These are phyloP conservation scores for Nicotiana paniculata DNA, from an alignment of 257 asterid genomes.

Conservation along the genomic window DNA sequence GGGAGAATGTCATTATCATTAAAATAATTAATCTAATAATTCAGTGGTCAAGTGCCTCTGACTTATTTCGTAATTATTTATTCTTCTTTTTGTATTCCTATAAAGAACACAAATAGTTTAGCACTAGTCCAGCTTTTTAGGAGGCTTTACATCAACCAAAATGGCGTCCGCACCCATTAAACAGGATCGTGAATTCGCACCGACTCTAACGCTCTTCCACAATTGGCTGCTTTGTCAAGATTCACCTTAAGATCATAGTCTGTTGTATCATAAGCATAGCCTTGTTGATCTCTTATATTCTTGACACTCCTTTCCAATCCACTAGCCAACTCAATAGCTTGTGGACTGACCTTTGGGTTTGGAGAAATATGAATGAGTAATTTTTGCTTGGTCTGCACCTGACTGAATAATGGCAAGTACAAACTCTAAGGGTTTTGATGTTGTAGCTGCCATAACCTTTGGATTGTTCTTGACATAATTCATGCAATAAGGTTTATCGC, in stretches of 20 bases:
- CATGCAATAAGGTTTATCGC: not conserved
- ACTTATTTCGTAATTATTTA: no score
- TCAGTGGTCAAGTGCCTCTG: no score
- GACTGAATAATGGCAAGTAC: not conserved
- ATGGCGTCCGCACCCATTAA: not conserved
- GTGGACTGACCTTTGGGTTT: not conserved
- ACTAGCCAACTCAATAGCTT: not conserved
- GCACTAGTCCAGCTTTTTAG: not conserved
- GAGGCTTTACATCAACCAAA: not conserved
- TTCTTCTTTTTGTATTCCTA: no score
- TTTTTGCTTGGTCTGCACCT: not conserved
- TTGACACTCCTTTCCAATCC: not conserved
- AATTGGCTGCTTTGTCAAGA: not conserved
- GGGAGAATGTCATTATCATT: no score
- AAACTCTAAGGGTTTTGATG: not conserved
- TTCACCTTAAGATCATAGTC: not conserved
- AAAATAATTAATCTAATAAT: no score
- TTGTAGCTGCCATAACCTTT: not conserved
- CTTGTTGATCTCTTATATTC: not conserved
- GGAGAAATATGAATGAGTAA: not conserved
- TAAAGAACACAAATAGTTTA: not conserved
- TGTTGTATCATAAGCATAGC: not conserved
- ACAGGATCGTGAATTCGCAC: not conserved
- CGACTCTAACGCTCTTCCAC: not conserved
- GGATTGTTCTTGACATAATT: not conserved